These are phyloP conservation scores for Diaporthe ampelina DNA, from an alignment of 2,329 filamentous ascomycete species.

Conservation along the genomic window DNA sequence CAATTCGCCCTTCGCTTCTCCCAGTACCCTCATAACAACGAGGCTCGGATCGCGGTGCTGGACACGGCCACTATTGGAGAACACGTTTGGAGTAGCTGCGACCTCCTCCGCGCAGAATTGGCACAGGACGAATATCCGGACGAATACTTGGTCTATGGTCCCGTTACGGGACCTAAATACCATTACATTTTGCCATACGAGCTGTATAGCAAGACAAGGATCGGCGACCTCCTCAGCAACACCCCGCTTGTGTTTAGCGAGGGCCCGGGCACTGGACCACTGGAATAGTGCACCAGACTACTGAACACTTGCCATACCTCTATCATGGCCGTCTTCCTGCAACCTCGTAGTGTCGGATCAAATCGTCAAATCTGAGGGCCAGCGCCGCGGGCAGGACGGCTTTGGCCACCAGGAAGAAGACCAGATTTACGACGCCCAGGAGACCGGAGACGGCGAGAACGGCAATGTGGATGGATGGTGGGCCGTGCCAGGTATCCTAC, in stretches of 20 bases:
- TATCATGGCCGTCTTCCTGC: not conserved
- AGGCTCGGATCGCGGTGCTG: not conserved
- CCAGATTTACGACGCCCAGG: too few relatives aligned
- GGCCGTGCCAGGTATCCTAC: too few relatives aligned
- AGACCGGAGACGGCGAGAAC: too few relatives aligned
- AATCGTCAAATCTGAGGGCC: too few relatives aligned
- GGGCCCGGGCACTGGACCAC: too few relatives aligned
- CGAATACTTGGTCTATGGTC: slow-evolving; percentile 4
- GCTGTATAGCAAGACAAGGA: not conserved
- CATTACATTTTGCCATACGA: not conserved
- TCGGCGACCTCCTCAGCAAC: not conserved
- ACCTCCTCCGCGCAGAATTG: not conserved
- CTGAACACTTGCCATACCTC: too few relatives aligned
- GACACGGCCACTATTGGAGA: not conserved
- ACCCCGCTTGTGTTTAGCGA: not conserved
- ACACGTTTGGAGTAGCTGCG: not conserved
- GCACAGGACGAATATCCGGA: not conserved
- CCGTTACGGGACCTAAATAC: not conserved
- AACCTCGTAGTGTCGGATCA: not conserved
- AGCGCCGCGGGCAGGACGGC: too few relatives aligned
- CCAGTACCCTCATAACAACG: not conserved
- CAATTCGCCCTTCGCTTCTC: not conserved
- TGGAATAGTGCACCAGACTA: too few relatives aligned
- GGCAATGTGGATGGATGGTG: too few relatives aligned
- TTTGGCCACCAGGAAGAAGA: too few relatives aligned